Base-by-base conservation (phyloP, 208 protist species). In the Crithidia bombi region DNA sequence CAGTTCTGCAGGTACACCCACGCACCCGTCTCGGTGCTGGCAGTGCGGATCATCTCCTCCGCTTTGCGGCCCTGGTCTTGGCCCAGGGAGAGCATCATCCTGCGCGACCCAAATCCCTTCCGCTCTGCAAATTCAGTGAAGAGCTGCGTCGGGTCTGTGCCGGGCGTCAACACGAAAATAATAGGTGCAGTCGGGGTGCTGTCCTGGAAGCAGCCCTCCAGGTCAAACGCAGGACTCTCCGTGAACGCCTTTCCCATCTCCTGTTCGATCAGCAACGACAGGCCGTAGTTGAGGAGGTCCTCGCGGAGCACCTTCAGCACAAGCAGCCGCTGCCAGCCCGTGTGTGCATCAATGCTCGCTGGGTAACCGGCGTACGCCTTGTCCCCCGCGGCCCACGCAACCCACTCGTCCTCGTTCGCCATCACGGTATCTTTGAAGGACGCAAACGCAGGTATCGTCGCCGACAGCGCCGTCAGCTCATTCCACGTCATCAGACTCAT, bases 1-100 rank as follows among this genome's bases (percentile, higher is more conserved):
- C 97, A 98, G 74, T 98, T 98, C 71, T 98, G 94, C 46, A 99
- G 75, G 69, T 96, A 98, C 30, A 99, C 96, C 97, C 97, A 98
- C 75, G 87, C 79, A 21, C 94, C 94, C 2, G 71, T 62, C 67
- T 93, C 85, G 11, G 65, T 76, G 61, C 78, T 86, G 28, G 71
- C 92, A 23, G 75, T 73, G 30, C 81, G 78, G 75, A 98, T 96
- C 89, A 97, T 95, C 70, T 92, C 86, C 72, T 95, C 86, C 32
- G 93, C 93, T 65, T 97, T 97, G 26, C 71, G 66, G 44, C 94
- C 97, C 76, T 98, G 97, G 58, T 98, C 97, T 80, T 98, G 97
- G n/a, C 97, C 97, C 15, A 98, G 86, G 36, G 96, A 98, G 14
- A 98, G 90, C 79, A 95, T 92, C 54, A 95, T 79, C 75, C 97